These are phyloP conservation scores for Alternaria brassicicola DNA, from an alignment of 2,329 filamentous ascomycete genomes.

Conservation along the genomic window DNA sequence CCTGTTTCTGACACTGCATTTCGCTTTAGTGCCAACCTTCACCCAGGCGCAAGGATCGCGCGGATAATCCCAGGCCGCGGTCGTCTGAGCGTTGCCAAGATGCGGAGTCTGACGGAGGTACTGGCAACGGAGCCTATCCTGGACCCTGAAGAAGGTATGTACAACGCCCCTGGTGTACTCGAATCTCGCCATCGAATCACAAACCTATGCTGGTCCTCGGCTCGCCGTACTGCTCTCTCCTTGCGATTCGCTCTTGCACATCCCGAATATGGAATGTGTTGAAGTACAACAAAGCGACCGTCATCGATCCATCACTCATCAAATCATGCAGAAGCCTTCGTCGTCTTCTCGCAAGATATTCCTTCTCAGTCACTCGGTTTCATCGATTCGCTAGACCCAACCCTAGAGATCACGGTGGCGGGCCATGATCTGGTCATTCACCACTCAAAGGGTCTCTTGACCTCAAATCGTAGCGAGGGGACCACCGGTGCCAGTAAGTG, in stretches of 20 bases:
- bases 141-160: slow-evolving; percentile 65
- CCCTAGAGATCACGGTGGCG: slow-evolving; percentile 70
- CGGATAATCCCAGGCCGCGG: slow-evolving; percentile 6
- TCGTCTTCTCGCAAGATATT: slow-evolving; percentile 79
- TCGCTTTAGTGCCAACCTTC: slow-evolving; percentile 4
- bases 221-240: slow-evolving; percentile 18
- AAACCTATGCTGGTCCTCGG: slow-evolving; percentile 18
- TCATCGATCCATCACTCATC: slow-evolving; percentile 18
- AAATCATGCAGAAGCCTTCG: slow-evolving; percentile 73
- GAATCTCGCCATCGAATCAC: slow-evolving; percentile 17
- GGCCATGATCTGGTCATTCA: slow-evolving; percentile 75
- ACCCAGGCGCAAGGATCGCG: slow-evolving; percentile 6
- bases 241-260: slow-evolving; percentile 26
- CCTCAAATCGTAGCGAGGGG: slow-evolving; percentile 73
- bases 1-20: neutral
- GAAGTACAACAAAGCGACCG: neutral
- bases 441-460: slow-evolving; percentile 83
- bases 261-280: neutral
- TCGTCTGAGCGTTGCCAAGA: slow-evolving; percentile 13
- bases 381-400: slow-evolving; percentile 71
- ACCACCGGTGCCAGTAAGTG: slow-evolving; percentile 72
- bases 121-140: slow-evolving; percentile 58
- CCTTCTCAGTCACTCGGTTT: slow-evolving; percentile 76
- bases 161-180: slow-evolving; percentile 2
- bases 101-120: slow-evolving; percentile 30